A percentile compares a stretch with the other conserved stretches of the same genome.
Conservation (phyloP, 1,284 basidiomycete species). For the Sutorius eximius region DNA sequence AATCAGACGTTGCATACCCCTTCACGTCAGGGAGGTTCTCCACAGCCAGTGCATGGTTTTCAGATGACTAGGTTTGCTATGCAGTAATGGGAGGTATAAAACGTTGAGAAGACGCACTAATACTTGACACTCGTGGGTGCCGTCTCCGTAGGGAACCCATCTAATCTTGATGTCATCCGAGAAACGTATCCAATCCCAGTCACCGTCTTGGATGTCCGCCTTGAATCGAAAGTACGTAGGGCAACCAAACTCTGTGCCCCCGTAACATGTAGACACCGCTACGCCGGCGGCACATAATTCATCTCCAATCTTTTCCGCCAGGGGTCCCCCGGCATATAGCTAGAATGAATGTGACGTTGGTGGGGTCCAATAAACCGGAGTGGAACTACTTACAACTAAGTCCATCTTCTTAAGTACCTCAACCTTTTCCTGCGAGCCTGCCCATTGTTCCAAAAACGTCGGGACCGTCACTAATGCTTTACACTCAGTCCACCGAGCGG, state of each 20-base stretch:
- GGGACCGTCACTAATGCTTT: constrained; percentile 13
- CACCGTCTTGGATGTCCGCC: constrained; percentile 13
- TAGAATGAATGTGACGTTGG: background rate
- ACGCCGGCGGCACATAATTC: constrained; percentile 19
- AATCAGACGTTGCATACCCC: constrained; percentile 30
- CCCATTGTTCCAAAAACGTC: constrained; percentile 16
- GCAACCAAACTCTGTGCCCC: constrained; percentile 25
- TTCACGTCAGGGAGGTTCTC: constrained; percentile 33
- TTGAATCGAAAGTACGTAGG: background rate
- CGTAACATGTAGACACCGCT: constrained; percentile 13
- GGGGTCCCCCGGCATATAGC: constrained; percentile 20
- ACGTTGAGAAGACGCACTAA: constrained; percentile 16
- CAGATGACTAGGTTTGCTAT: background rate
- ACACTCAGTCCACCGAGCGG: constrained; percentile 1
- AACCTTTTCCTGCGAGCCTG: background rate
- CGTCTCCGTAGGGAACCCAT: constrained; percentile 30
- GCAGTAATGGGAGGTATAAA: background rate
- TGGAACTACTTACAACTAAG: constrained; percentile 11
- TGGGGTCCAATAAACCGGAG: background rate
- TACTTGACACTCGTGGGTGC: constrained; percentile 29
- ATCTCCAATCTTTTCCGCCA: constrained; percentile 20
- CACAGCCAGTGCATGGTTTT: constrained; percentile 6
- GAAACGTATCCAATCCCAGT: constrained; percentile 33
- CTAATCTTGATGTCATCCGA: constrained; percentile 12
- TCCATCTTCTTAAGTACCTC: constrained; percentile 11